Conservation (phyloP, 192 early-diverging fungal species). For the Dimargaris cristalligena region DNA sequence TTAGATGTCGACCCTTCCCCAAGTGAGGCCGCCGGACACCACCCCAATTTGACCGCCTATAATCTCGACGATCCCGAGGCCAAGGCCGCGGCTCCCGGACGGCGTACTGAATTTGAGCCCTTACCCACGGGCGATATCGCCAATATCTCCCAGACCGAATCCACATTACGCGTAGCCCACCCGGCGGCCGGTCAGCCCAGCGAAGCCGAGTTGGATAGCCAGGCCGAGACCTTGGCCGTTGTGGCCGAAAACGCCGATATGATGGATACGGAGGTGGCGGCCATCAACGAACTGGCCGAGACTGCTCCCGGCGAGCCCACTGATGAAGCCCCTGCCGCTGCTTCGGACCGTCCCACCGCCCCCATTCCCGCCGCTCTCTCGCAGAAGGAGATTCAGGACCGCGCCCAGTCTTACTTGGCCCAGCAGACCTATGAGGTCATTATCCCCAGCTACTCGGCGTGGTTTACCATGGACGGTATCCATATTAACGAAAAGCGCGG, state of each 20-base stretch:
- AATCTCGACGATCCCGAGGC: slow-evolving; percentile 34
- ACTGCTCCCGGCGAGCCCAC: too few relatives aligned
- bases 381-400: slow-evolving; percentile 35
- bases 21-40: slow-evolving; percentile 17
- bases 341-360: neutral
- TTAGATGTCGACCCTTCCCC: neutral
- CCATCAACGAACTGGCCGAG: neutral
- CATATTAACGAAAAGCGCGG: slow-evolving; percentile 77
- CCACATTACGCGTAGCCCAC: neutral
- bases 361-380: slow-evolving; percentile 14
- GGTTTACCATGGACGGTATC: slow-evolving; percentile 70
- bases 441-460: slow-evolving; percentile 80
- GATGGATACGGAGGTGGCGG: neutral
- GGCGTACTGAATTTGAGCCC: slow-evolving; percentile 50
- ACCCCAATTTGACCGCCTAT: slow-evolving; percentile 27
- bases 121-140: slow-evolving; percentile 33
- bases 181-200: neutral
- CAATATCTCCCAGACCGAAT: slow-evolving; percentile 33
- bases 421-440: slow-evolving; percentile 55
- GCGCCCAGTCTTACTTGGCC: slow-evolving; percentile 45
- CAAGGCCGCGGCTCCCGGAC: slow-evolving; percentile 25
- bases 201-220: neutral
- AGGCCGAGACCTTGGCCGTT: slow-evolving; percentile 16
- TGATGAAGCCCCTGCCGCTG: neutral
- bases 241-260: slow-evolving; percentile 16